Conservation (phyloP, 352 stramenopile species). For the Globisporangium alternatum region DNA sequence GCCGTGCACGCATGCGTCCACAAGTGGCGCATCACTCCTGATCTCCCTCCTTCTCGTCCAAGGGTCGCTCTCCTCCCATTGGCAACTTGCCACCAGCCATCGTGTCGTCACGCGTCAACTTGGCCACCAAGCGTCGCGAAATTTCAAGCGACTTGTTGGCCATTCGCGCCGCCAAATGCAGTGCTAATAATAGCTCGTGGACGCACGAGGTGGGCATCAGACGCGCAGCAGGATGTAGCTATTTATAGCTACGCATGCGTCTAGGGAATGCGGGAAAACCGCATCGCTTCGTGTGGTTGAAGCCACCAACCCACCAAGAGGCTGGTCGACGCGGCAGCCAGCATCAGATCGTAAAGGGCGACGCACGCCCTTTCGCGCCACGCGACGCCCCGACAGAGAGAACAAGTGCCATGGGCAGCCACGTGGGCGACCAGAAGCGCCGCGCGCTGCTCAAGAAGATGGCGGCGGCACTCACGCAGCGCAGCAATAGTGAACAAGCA, state of each 20-base stretch:
- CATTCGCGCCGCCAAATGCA: background rate
- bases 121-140: background rate
- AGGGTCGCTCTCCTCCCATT: background rate
- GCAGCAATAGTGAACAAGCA: conserved; percentile 11
- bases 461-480: conserved; percentile 17
- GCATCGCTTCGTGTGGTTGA: background rate
- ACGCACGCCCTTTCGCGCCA: conserved; percentile 5
- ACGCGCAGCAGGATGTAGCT: background rate
- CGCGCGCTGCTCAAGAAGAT: conserved; percentile 37
- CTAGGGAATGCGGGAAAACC: background rate
- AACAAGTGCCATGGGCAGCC: conserved; percentile 29
- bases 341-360: conserved; percentile 2
- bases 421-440: conserved; percentile 32
- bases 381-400: background rate
- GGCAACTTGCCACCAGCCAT: background rate
- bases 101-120: background rate
- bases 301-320: background rate
- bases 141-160: background rate
- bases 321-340: too few relatives aligned
- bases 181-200: background rate
- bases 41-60: background rate
- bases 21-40: background rate
- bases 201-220: background rate
- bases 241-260: background rate
- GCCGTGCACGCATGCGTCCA: background rate